phyloP scores from a whole-genome alignment of 495 filamentous ascomycete species.

The Penicillium goetzii region DNA sequence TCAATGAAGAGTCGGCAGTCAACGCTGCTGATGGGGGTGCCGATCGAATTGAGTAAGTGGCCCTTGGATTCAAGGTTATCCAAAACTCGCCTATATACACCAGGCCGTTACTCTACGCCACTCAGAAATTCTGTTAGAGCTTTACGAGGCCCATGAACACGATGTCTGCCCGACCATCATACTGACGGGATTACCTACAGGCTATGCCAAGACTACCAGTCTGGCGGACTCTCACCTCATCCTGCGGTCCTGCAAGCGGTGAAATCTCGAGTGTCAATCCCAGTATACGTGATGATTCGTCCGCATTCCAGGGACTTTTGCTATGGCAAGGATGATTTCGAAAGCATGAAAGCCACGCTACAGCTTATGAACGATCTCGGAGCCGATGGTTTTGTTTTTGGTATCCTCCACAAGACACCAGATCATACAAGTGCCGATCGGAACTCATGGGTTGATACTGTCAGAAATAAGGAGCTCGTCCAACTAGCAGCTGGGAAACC shows the following conservation, averaged over 20 bases:
- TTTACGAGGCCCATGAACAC: neutral
- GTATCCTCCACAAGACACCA: slow-evolving; percentile 35
- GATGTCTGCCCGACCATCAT: neutral
- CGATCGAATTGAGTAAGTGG: slow-evolving; percentile 52
- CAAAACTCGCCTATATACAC: neutral
- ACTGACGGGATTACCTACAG: slow-evolving; percentile 21
- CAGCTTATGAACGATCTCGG: slow-evolving; percentile 32
- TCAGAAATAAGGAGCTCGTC: slow-evolving; percentile 44
- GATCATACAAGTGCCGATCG: slow-evolving; percentile 1
- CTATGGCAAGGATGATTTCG: slow-evolving; percentile 43
- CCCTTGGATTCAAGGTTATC: neutral
- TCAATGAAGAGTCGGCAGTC: slow-evolving; percentile 46
- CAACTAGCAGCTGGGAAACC: slow-evolving; percentile 40
- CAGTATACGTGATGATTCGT: slow-evolving; percentile 56
- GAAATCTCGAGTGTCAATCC: slow-evolving; percentile 38
- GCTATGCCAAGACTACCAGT: slow-evolving; percentile 40
- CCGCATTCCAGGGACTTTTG: slow-evolving; percentile 46
- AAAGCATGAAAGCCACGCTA: slow-evolving; percentile 45
- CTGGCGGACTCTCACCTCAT: slow-evolving; percentile 32
- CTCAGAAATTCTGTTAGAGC: neutral
- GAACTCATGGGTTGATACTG: slow-evolving; percentile 36
- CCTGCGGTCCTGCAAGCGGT: slow-evolving; percentile 19
- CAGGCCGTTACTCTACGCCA: neutral
- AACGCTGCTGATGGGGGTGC: slow-evolving; percentile 46
- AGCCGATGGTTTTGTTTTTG: slow-evolving; percentile 58